phyloP scores from a whole-genome alignment of 2,329 filamentous ascomycete genomes.

The Diaporthe batatas region DNA sequence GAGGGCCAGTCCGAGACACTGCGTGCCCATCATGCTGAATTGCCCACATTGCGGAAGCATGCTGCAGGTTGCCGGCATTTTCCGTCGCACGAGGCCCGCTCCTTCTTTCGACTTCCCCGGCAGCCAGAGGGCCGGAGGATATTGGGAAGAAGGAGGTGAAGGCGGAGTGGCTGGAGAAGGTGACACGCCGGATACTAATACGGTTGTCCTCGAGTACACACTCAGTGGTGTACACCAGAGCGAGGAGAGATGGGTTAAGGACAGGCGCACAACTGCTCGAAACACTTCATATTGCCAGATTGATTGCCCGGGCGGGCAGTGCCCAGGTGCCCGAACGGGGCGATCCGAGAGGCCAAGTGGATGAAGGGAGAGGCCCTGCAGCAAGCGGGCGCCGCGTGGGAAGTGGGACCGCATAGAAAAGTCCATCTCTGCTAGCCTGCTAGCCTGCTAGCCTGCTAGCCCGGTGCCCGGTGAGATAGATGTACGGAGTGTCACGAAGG shows the following conservation, averaged over 20 bases:
- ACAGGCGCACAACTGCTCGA: neutral
- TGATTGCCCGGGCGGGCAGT: conserved; percentile 9
- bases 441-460: no score
- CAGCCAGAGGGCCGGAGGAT: neutral
- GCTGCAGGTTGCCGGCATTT: conserved; percentile 38
- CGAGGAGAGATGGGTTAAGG: neutral
- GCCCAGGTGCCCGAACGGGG: conserved; percentile 23
- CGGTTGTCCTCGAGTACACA: conserved; percentile 9
- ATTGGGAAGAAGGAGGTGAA: neutral
- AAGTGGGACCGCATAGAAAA: conserved; percentile 24
- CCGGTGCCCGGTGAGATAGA: neutral
- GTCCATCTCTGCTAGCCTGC: no score
- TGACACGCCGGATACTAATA: neutral
- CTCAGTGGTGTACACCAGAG: neutral
- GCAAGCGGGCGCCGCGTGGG: conserved; percentile 23
- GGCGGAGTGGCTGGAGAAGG: neutral
- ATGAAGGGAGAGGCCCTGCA: conserved; percentile 31
- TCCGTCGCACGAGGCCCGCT: conserved; percentile 8
- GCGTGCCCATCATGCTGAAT: conserved; percentile 28
- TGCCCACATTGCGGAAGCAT: neutral
- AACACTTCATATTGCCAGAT: neutral
- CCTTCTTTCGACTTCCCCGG: neutral
- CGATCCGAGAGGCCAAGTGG: conserved; percentile 38
- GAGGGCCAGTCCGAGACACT: conserved; percentile 31
- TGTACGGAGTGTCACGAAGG: neutral